These are phyloP conservation scores for Calonectria crousiana DNA, from an alignment of 2,329 filamentous ascomycete species.

Conservation along the genomic window DNA sequence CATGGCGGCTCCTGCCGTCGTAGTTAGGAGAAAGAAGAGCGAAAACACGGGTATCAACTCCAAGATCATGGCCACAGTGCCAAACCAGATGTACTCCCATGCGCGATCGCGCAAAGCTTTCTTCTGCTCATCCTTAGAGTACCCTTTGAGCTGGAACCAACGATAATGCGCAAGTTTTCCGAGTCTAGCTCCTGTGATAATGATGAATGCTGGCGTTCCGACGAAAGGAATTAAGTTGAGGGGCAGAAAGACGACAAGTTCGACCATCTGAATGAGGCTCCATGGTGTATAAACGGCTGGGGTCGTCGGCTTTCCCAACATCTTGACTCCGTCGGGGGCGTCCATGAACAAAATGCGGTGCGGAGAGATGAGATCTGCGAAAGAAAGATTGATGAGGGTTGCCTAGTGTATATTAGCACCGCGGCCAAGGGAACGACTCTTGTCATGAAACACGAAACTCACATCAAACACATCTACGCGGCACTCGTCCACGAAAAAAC, in stretches of 20 bases:
- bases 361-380: slow-evolving; percentile 75
- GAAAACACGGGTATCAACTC: slow-evolving; percentile 91
- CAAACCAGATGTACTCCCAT: slow-evolving; percentile 95
- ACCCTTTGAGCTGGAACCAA: slow-evolving; percentile 84
- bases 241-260: slow-evolving; percentile 83
- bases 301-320: slow-evolving; percentile 84
- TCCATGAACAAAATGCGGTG: slow-evolving; percentile 76
- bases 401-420: slow-evolving; percentile 55
- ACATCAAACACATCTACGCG: slow-evolving; percentile 88
- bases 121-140: slow-evolving; percentile 80
- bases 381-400: slow-evolving; percentile 80
- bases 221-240: slow-evolving; percentile 89
- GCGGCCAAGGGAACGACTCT: too few species aligned
- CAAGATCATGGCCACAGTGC: slow-evolving; percentile 83
- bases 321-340: slow-evolving; percentile 78
- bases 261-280: slow-evolving; percentile 89
- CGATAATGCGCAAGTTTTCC: slow-evolving; percentile 92
- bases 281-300: slow-evolving; percentile 88
- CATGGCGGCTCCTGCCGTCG: slow-evolving; percentile 84
- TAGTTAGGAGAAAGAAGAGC: slow-evolving; percentile 95
- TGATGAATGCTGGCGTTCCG: slow-evolving; percentile 86
- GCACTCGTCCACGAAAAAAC: slow-evolving; percentile 84
- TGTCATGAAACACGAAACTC: slow-evolving; percentile 43
- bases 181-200: slow-evolving; percentile 87
- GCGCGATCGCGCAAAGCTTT: slow-evolving; percentile 74